Conservation (phyloP, 1,284 basidiomycete genomes). For the Taiwanofungus camphoratus region DNA sequence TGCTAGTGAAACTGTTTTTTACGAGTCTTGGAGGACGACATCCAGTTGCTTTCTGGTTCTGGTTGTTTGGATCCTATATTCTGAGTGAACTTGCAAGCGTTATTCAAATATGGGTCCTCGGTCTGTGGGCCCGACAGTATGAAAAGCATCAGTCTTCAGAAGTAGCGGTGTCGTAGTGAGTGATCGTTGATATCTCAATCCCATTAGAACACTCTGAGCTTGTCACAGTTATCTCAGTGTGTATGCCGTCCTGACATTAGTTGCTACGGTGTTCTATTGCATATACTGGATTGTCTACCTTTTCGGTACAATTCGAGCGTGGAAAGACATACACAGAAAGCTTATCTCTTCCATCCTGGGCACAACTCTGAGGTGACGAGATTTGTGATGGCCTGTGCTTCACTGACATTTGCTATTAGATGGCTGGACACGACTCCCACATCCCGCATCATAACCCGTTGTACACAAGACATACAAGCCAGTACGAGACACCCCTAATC, state of each 20-base stretch:
- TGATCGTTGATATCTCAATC: not conserved
- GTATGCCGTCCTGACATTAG: conserved; percentile 34
- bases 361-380: conserved; percentile 41
- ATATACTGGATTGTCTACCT: conserved; percentile 31
- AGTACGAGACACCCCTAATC: not conserved
- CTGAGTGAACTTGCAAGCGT: conserved; percentile 14
- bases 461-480: conserved; percentile 48
- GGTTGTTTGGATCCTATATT: conserved; percentile 21
- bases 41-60: conserved; percentile 29
- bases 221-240: conserved; percentile 36
- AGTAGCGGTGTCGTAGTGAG: conserved; percentile 19
- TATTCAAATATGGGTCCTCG: conserved; percentile 24
- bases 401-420: conserved; percentile 18
- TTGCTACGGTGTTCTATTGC: conserved; percentile 24
- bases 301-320: conserved; percentile 43
- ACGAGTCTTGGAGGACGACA: conserved; percentile 28
- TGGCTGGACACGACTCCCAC: conserved; percentile 56
- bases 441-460: conserved; percentile 53
- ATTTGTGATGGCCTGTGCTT: conserved; percentile 2
- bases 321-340: conserved; percentile 47
- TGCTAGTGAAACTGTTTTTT: conserved; percentile 27
- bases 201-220: conserved; percentile 23
- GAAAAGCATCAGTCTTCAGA: conserved; percentile 24
- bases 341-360: conserved; percentile 54
- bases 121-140: conserved; percentile 28